Evolutionary conservation across 2,329 filamentous ascomycete genomes (phyloP).

Genomic region (Incumbomyces delicatus): DNA sequence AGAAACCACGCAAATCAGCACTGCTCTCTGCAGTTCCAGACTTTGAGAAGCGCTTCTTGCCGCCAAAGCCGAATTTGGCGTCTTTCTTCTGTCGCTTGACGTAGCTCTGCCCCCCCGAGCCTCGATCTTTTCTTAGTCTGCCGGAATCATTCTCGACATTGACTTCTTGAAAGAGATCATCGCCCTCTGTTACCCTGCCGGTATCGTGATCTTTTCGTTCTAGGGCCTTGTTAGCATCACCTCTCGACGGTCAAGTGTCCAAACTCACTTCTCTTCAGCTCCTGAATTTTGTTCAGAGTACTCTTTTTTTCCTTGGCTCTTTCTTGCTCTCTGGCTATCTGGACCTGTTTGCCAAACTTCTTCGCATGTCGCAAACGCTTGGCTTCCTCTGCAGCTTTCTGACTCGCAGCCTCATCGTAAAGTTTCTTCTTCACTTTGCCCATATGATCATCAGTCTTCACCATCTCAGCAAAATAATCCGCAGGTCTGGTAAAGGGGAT

Average conservation of each 20-base stretch:
- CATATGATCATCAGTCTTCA: conserved; percentile 98
- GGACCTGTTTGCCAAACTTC: conserved; percentile 98
- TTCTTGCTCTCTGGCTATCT: conserved; percentile 92
- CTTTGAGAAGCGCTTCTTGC: conserved; percentile 87
- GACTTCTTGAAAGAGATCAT: conserved; percentile 47
- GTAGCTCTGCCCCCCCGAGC: conserved; percentile 30
- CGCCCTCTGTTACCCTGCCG: conserved; percentile 52
- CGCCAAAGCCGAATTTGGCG: conserved; percentile 87
- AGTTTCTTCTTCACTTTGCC: conserved; percentile 89
- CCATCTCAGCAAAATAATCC: conserved; percentile 98
- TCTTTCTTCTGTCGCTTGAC: conserved; percentile 87
- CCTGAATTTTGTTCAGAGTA: conserved; percentile 90
- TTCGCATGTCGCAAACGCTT: conserved; percentile 88
- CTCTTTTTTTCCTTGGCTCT: conserved; percentile 83
- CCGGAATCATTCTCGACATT: conserved; percentile 32
- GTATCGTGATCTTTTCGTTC: conserved; percentile 69
- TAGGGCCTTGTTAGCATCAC: conserved; percentile 30
- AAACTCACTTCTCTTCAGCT: conserved; percentile 85
- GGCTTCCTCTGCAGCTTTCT: conserved; percentile 87
- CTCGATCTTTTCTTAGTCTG: conserved; percentile 27
- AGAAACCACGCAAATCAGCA: conserved; percentile 72
- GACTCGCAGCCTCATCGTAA: conserved; percentile 79
- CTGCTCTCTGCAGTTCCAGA: conserved; percentile 79
- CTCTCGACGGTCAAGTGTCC: conserved; percentile 6
- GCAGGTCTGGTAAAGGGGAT: conserved; percentile 77